Evolutionary conservation across 169 alveolate genomes (phyloP), one percentile per base, ranked within the genome.

Genomic region (Toxoplasma gondii): DNA sequence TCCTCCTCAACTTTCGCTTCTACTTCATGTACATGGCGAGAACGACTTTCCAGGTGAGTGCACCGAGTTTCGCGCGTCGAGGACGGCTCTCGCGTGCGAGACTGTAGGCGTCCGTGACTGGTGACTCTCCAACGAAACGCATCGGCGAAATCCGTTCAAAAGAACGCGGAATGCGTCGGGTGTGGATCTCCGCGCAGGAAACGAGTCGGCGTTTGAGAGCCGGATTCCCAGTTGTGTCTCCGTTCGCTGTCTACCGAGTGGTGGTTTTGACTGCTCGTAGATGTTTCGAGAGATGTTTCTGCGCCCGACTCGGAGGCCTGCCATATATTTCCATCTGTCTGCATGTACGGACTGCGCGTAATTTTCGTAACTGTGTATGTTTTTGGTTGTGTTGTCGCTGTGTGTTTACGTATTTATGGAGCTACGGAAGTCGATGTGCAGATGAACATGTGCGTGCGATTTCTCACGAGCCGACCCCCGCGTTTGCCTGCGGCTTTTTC

Each of bases 11-110:
- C 70, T 97, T 92, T 87, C 96, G 98, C 41, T 97, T 97, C 93
- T 96, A 97, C 95, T 97, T 97, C 95, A 97, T 97, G 49, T 97
- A 96, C 92, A 97, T 97, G 98, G 98, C 98, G 39, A 94, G 98
- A 49, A 97, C 98, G 17, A 96, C 98, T 17, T 97, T 97, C 95
- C 98, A 97, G 97, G 98, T 97, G 86, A 34, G 92, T 12, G 2
- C 58, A 49, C 70, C 5, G 19, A 24, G 5, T 29, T 67, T 9
- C 54, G 5, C 49, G 16, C 12, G 22, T 10, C 4, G 22, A 34
- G 27, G 49, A 16, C 69, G 31, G 31, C 80, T n/a, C 90, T 24
- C 49, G 53, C 53, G 49, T 19, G 38, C 10, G 7, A 74, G 29
- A 44, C 41, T 7, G 36, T 24, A 7, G 36, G 82, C 82, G 41